Evolutionary conservation across 2,329 filamentous ascomycete species (phyloP), one percentile per base, ranked within the genome.

Genomic region (Periglandula ipomoeae): DNA sequence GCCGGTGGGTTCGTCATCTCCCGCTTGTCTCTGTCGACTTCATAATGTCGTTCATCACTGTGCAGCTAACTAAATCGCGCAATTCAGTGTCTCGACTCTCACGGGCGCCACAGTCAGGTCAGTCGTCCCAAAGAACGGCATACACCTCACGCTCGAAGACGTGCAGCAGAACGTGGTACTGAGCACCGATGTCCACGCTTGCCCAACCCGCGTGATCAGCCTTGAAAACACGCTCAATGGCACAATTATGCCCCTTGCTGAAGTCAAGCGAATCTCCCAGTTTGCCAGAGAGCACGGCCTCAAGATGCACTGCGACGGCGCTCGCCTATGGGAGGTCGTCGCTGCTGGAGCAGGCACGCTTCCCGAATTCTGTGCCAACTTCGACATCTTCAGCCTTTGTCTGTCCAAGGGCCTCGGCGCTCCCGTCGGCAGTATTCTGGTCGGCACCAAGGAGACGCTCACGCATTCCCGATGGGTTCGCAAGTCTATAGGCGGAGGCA

Each of bases 151-250:
- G 0, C 72, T 91, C 9, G 83, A 87, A 58, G 90, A 95, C 58
- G 69, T 95, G 13, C 66, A 83, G 60, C 75, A 79, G 52, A 70
- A 85, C 53, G 79, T 78, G 4, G 73, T 84, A 0, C 62, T 89
- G 0, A 72, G 75, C 54, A 76, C 86, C 48, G 80, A 94, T 57
- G 77, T 93, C 19, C 88, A 95, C 62, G 72, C 75, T 27, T 89
- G 85, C 59, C 89, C 89, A 0, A 95, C 89, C 0, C 79, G 79
- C 40, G 78, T 95, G 45, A 87, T 96, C 56, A 83, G 79, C 53
- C 71, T 95, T 43, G 89, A 96, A 62, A 95, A 95, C 62, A 95
- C 90, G 1, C 75, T 95, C 44, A 79, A 81, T 48, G 89, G 89
- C 22, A 81, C 82, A 58, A 73, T 95, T 40, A 84, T 87, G 74